Evolutionary conservation across 208 protist species (phyloP).

Genomic region (Leptomonas pyrrhocoris): DNA sequence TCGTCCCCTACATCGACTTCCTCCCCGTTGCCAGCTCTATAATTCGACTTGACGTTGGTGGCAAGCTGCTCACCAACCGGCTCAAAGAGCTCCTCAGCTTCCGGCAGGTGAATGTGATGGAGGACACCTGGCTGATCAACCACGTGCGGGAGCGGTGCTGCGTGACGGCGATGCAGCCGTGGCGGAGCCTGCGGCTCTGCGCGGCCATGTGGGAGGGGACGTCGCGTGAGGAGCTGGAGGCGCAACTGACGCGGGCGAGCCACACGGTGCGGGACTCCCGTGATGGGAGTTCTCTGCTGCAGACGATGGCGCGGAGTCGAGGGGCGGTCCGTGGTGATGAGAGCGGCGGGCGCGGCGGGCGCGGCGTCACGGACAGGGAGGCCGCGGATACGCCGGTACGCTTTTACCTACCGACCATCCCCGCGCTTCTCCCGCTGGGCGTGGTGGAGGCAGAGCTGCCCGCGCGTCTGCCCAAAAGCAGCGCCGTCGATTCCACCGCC

Average conservation of each 20-base stretch:
- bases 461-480: slow-evolving; percentile 27
- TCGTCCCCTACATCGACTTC: slow-evolving; percentile 79
- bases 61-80: slow-evolving; percentile 81
- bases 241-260: neutral
- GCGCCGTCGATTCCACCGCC: slow-evolving; percentile 10
- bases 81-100: slow-evolving; percentile 82
- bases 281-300: too few species aligned
- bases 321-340: too few species aligned
- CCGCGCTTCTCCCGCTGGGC: slow-evolving; percentile 67
- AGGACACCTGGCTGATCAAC: slow-evolving; percentile 86
- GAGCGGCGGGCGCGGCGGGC: neutral
- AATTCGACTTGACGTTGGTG: slow-evolving; percentile 71
- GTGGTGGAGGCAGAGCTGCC: slow-evolving; percentile 56
- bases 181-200: slow-evolving; percentile 9
- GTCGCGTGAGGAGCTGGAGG: slow-evolving; percentile 16
- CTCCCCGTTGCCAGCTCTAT: slow-evolving; percentile 62
- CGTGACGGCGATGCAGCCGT: slow-evolving; percentile 36
- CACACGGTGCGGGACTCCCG: too few species aligned
- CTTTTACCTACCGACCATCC: slow-evolving; percentile 78
- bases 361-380: neutral
- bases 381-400: slow-evolving; percentile 20
- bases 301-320: too few species aligned
- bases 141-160: slow-evolving; percentile 80
- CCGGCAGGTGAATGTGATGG: slow-evolving; percentile 76
- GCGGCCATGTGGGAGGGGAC: slow-evolving; percentile 9